Base-by-base conservation (phyloP, 495 filamentous ascomycete genomes). In the Filosporella fistucella region DNA sequence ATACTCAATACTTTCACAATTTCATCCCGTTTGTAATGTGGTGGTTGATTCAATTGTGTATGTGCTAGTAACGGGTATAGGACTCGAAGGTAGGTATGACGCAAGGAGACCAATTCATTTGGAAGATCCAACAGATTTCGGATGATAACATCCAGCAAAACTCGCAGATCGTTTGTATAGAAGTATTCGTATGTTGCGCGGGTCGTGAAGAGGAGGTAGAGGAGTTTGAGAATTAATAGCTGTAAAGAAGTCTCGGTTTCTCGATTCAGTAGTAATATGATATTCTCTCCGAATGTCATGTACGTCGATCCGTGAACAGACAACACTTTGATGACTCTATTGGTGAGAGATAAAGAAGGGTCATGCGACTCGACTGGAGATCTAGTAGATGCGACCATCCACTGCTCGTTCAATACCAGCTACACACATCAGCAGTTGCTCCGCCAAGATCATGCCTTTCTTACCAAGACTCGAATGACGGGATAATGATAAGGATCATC, bases 1-100 rank as follows among this genome's bases (percentile, higher is more conserved):
- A 89, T 72, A 36, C 74, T 75, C 5, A 97, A 75, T 18, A 95
- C 68, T 48, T 76, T 82, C 39, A 82, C 72, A 18, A 97, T 74
- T 52, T 96, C 89, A n/a, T 89, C 80, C 17, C 81, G 80, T 61
- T 98, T 98, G 72, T 98, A 97, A 58, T 94, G 78, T 1, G 89
- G 89, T 8, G 88, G 82, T 20, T 84, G 67, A 55, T 78, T 82
- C 25, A 98, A 77, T 63, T 97, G 93, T 7, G 91, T 96, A 64
- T 97, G 87, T 4, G 88, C 80, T 9, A 98, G 71, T 16, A 98
- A 69, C 3, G 94, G 94, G 51, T 91, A 90, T 6, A 98, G 71
- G 14, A 98, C 94, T 17, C 93, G 84, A n/a, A 98, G 75, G 58
- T 98, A 98, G n/a, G 91, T 97, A 61, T 98, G 94, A 23, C 93